Evolutionary conservation across 2,329 filamentous ascomycete genomes (phyloP).

Genomic region (Lasiodiplodia theobromae): DNA sequence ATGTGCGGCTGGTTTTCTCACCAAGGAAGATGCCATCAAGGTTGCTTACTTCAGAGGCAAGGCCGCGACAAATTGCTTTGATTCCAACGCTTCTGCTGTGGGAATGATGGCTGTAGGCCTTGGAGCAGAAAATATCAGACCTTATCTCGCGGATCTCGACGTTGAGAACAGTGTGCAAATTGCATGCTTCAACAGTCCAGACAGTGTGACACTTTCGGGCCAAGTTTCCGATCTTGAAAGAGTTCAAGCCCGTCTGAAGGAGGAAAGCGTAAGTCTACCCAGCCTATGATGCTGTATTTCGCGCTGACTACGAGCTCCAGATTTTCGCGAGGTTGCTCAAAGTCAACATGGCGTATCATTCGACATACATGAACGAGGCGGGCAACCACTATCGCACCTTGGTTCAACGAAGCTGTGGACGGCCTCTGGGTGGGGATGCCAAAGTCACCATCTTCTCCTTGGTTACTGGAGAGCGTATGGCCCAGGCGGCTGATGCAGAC

Average conservation of each 20-base stretch:
- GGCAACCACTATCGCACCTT: slow-evolving; percentile 30
- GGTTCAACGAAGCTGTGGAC: slow-evolving; percentile 7
- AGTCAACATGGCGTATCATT: slow-evolving; percentile 35
- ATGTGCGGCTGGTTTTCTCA: slow-evolving; percentile 31
- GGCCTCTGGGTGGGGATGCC: neutral
- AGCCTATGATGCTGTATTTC: no score
- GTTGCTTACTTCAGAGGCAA: slow-evolving; percentile 31
- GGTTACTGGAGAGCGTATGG: neutral
- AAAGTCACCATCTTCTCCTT: slow-evolving; percentile 26
- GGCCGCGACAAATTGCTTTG: neutral
- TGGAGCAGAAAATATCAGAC: slow-evolving; percentile 23
- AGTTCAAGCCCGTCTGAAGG: slow-evolving; percentile 10
- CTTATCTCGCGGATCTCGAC: slow-evolving; percentile 32
- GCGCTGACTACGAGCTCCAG: no score
- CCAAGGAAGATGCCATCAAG: slow-evolving; percentile 30
- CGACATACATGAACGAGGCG: slow-evolving; percentile 31
- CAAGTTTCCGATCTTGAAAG: neutral
- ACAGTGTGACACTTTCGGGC: slow-evolving; percentile 27
- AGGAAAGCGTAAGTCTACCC: slow-evolving; percentile 3
- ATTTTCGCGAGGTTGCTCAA: slow-evolving; percentile 33
- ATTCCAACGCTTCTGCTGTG: neutral
- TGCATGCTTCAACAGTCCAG: slow-evolving; percentile 34
- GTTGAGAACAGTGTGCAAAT: slow-evolving; percentile 21
- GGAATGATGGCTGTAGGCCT: slow-evolving; percentile 40
- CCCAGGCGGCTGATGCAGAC: neutral